A percentile compares a stretch with the other conserved stretches of the same genome.
phyloP scores from a whole-genome alignment of 2,329 filamentous ascomycete species.

The Aureobasidium sp. region DNA sequence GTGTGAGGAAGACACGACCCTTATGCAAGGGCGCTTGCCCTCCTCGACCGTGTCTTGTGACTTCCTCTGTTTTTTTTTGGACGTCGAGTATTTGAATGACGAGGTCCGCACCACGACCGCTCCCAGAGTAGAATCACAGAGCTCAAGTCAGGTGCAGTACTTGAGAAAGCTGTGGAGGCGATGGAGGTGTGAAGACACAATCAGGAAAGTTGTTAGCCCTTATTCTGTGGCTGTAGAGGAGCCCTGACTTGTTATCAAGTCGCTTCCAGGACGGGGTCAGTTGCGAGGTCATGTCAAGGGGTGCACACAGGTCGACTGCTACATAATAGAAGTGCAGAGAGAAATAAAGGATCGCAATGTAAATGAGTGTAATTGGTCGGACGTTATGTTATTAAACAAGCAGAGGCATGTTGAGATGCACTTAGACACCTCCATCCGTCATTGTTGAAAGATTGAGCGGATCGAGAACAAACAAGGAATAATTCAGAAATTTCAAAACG shows the following conservation, averaged over 20 bases:
- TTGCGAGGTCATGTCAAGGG: too few relatives aligned
- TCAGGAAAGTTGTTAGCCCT: too few relatives aligned
- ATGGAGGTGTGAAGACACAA: too few relatives aligned
- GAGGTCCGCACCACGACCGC: neutral
- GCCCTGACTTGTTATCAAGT: too few relatives aligned
- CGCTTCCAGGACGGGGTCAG: too few relatives aligned
- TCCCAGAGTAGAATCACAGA: neutral
- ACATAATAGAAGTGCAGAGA: too few relatives aligned
- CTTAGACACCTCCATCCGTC: neutral
- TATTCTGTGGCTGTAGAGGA: too few relatives aligned
- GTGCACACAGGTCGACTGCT: too few relatives aligned
- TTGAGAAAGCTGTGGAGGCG: too few relatives aligned
- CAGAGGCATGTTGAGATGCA: slow-evolving; percentile 5
- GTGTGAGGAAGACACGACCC: neutral
- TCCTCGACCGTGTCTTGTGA: neutral
- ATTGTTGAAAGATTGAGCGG: neutral
- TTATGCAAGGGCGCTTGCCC: neutral
- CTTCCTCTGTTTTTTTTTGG: neutral
- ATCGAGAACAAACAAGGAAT: neutral
- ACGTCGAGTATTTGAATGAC: neutral
- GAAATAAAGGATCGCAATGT: neutral
- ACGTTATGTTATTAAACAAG: neutral
- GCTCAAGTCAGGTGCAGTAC: neutral
- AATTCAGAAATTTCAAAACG: neutral
- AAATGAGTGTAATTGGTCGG: slow-evolving; percentile 6